Conservation (phyloP, 1,139 yeast genomes). For the Diutina sp. region DNA sequence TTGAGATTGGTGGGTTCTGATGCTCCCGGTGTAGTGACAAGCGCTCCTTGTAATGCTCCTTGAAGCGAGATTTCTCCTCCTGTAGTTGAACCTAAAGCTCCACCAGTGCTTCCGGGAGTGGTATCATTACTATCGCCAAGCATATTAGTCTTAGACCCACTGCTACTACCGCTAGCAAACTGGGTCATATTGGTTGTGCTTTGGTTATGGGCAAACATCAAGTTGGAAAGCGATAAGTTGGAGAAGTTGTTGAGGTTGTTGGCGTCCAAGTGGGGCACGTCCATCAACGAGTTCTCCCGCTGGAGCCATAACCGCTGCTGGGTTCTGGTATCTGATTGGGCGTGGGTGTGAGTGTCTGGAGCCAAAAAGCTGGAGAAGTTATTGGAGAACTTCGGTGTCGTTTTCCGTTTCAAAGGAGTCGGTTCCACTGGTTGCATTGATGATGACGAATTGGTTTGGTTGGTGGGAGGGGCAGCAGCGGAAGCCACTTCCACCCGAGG, state of each 20-base stretch:
- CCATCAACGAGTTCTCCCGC: constrained; percentile 60
- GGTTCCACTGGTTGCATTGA: not conserved
- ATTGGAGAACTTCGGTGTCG: not conserved
- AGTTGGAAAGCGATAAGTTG: constrained; percentile 28
- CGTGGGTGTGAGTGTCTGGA: not conserved
- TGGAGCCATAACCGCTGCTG: constrained; percentile 79
- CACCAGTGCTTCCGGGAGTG: not conserved
- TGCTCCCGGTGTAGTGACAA: not conserved
- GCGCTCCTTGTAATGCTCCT: not conserved
- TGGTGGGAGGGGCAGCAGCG: not conserved
- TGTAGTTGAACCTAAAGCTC: not conserved
- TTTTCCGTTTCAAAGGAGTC: not conserved
- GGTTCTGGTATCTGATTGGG: constrained; percentile 45
- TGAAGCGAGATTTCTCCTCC: not conserved
- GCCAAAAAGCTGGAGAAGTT: not conserved
- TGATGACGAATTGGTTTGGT: not conserved
- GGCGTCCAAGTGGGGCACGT: constrained; percentile 26
- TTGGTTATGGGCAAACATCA: constrained; percentile 32
- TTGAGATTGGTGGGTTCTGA: not conserved
- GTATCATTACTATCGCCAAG: not conserved
- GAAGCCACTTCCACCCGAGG: not conserved
- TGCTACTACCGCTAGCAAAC: not conserved
- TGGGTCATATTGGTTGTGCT: constrained; percentile 6
- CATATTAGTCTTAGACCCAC: not conserved
- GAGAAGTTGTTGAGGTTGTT: constrained; percentile 24